Evolutionary conservation across 2,329 filamentous ascomycete genomes (phyloP).

Genomic region (Apiospora arundinis): DNA sequence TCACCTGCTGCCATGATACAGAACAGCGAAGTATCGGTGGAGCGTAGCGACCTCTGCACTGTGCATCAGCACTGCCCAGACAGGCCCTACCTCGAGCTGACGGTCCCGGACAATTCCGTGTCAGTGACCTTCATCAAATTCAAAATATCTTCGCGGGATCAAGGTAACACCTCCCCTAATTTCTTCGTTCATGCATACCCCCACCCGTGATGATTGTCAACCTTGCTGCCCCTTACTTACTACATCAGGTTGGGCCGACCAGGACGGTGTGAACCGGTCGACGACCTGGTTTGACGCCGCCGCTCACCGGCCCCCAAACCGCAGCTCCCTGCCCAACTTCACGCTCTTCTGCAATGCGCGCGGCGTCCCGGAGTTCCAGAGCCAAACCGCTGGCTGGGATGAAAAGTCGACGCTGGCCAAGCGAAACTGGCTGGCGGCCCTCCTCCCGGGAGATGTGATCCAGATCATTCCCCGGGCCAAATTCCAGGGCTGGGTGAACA

Average conservation of each 20-base stretch:
- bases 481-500: slow-evolving; percentile 19
- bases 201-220: no score
- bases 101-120: neutral
- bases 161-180: no score
- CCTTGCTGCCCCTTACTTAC: no score
- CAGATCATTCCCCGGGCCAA: slow-evolving; percentile 17
- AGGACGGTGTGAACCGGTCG: neutral
- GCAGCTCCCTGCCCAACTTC: slow-evolving; percentile 16
- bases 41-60: neutral
- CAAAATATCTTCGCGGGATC: slow-evolving; percentile 12
- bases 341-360: neutral
- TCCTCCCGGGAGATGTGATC: slow-evolving; percentile 18
- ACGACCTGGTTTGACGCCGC: slow-evolving; percentile 18
- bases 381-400: neutral
- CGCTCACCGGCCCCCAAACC: neutral
- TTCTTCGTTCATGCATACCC: no score
- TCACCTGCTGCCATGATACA: neutral
- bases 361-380: neutral
- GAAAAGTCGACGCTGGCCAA: slow-evolving; percentile 1
- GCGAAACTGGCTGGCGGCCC: neutral
- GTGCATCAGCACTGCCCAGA: slow-evolving; percentile 21
- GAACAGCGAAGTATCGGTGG: neutral
- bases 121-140: neutral
- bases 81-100: slow-evolving; percentile 16
- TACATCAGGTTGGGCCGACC: neutral